phyloP scores from a whole-genome alignment of 768 basidiomycete genomes.

The Boletus huronensis region DNA sequence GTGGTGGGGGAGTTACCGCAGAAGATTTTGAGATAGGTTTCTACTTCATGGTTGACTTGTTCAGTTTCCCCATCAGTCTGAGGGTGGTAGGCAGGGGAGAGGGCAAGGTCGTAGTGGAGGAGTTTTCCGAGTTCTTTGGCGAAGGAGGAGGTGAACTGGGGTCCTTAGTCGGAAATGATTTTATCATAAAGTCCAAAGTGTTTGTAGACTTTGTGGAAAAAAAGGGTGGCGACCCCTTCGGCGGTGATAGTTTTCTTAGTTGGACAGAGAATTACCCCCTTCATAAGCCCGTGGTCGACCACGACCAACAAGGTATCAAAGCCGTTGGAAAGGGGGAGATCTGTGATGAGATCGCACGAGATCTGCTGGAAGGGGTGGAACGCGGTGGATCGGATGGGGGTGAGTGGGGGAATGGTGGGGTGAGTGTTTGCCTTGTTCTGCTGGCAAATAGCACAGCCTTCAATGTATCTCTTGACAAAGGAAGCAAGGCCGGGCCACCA shows the following conservation, averaged over 20 bases:
- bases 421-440: too few species aligned
- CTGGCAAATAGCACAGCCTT: too few species aligned
- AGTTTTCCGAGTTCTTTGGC: too few species aligned
- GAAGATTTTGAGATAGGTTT: background rate
- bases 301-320: background rate
- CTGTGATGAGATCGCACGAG: background rate
- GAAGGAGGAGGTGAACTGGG: too few species aligned
- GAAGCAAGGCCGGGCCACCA: too few species aligned
- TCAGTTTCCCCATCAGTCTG: background rate
- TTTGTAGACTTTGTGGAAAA: too few species aligned
- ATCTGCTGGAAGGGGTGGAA: background rate
- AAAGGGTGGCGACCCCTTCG: too few species aligned
- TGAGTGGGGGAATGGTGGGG: background rate
- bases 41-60: background rate
- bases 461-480: too few species aligned
- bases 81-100: background rate
- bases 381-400: fast-evolving
- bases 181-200: too few species aligned
- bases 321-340: fast-evolving
- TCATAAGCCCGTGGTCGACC: background rate
- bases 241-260: too few species aligned
- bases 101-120: background rate
- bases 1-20: background rate
- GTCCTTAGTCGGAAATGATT: fast-evolving
- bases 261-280: background rate